Conservation (phyloP, 768 basidiomycete species). For the Suillus cothurnatus region DNA sequence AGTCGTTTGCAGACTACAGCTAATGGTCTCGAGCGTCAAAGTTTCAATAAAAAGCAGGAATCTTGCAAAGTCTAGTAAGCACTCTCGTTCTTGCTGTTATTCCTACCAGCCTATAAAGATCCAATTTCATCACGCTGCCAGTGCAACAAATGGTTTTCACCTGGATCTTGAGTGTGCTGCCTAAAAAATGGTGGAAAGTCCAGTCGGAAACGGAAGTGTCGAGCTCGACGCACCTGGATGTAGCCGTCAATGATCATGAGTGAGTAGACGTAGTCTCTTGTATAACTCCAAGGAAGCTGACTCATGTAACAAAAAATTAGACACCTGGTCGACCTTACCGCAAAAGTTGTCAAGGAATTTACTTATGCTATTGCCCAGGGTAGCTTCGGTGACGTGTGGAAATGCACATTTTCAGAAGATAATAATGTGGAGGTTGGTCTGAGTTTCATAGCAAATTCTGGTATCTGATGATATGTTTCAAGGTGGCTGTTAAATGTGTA, state of each 20-base stretch:
- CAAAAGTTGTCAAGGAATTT: slow-evolving; percentile 14
- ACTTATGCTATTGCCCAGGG: slow-evolving; percentile 26
- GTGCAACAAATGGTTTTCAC: not conserved
- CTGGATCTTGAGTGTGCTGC: not conserved
- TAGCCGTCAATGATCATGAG: not conserved
- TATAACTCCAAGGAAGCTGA: not conserved
- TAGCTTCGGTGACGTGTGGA: slow-evolving; percentile 28
- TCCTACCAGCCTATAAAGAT: not conserved
- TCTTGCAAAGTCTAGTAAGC: not conserved
- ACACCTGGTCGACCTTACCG: slow-evolving; percentile 16
- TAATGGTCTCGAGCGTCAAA: too few species aligned
- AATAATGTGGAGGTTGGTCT: slow-evolving; percentile 21
- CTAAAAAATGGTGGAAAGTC: not conserved
- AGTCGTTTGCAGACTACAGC: too few species aligned
- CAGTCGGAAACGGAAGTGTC: not conserved
- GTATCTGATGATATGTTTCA: not conserved
- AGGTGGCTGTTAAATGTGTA: slow-evolving; percentile 32
- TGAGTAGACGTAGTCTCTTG: not conserved
- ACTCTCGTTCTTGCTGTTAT: not conserved
- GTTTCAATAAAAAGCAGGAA: too few species aligned
- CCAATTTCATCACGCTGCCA: not conserved
- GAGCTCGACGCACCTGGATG: not conserved
- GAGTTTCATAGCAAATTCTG: not conserved
- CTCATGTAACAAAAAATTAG: not conserved
- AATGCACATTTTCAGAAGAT: slow-evolving; percentile 21